These are phyloP conservation scores for Pythium grandisporangium DNA, from an alignment of 352 stramenopile species.

Conservation along the genomic window DNA sequence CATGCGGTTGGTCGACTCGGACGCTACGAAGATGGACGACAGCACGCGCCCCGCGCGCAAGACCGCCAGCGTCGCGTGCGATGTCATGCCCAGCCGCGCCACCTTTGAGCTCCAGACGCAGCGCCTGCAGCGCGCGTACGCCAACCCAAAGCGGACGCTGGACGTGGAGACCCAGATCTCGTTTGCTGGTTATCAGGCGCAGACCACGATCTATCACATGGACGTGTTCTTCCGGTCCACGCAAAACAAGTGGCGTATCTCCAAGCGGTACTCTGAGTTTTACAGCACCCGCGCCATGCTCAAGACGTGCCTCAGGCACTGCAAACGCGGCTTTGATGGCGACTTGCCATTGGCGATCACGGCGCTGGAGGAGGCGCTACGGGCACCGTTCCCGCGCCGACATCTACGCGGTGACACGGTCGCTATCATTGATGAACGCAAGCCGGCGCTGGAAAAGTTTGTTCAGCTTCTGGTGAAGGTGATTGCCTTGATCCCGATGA, in stretches of 20 bases:
- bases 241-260: slow-evolving; percentile 82
- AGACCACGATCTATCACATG: slow-evolving; percentile 83
- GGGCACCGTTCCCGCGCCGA: slow-evolving; percentile 51
- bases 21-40: too few relatives aligned
- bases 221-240: slow-evolving; percentile 81
- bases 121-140: slow-evolving; percentile 60
- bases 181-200: slow-evolving; percentile 25
- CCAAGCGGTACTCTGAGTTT: slow-evolving; percentile 84
- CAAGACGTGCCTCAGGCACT: slow-evolving; percentile 56
- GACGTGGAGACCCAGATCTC: slow-evolving; percentile 77
- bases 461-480: slow-evolving; percentile 79
- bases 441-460: slow-evolving; percentile 58
- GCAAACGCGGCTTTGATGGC: slow-evolving; percentile 19
- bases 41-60: too few relatives aligned
- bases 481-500: slow-evolving; percentile 65
- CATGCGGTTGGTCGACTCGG: too few relatives aligned
- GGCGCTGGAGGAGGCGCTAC: slow-evolving; percentile 41
- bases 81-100: background rate
- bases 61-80: background rate
- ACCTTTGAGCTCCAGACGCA: slow-evolving; percentile 57
- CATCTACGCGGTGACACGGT: slow-evolving; percentile 65
- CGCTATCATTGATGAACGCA: slow-evolving; percentile 66
- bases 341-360: slow-evolving; percentile 22
- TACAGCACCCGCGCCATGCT: slow-evolving; percentile 58
- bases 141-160: slow-evolving; percentile 71